A percentile compares a stretch with the other conserved stretches of the same genome.
phyloP scores from a whole-genome alignment of 1,284 basidiomycete species.

The Ganoderma meredithae region DNA sequence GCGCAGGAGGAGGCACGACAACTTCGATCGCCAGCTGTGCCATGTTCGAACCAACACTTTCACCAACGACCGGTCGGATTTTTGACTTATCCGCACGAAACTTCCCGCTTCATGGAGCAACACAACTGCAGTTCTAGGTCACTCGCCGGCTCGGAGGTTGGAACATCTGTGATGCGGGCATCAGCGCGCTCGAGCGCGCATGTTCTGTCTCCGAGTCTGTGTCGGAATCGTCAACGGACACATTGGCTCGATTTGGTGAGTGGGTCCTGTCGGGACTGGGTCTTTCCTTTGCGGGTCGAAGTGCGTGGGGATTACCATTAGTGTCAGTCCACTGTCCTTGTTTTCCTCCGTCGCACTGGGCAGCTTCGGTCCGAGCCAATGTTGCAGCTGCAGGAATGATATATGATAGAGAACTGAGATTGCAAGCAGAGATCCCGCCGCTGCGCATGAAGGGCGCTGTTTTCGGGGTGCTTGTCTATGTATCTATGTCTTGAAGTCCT shows the following conservation, averaged over 20 bases:
- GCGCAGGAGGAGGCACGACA: not conserved
- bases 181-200: not conserved
- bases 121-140: not conserved
- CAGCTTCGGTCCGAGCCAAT: not conserved
- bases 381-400: not conserved
- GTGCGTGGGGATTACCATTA: not conserved
- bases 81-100: not conserved
- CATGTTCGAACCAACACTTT: not conserved
- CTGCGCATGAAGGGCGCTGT: not conserved
- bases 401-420: not conserved
- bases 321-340: not conserved
- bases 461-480: not conserved
- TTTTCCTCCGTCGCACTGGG: not conserved
- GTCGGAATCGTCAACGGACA: not conserved
- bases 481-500: not conserved
- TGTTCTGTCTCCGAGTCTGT: not conserved
- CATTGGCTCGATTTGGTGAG: conserved; percentile 1
- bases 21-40: not conserved
- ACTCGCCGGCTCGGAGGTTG: not conserved
- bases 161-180: not conserved
- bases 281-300: not conserved
- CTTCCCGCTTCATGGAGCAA: not conserved
- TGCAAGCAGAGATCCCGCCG: not conserved
- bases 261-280: too few species aligned
- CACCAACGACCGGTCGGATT: not conserved